Evolutionary conservation across 176 grass and related monocot genomes (phyloP).

Genomic region (Tuctoria greenei): DNA sequence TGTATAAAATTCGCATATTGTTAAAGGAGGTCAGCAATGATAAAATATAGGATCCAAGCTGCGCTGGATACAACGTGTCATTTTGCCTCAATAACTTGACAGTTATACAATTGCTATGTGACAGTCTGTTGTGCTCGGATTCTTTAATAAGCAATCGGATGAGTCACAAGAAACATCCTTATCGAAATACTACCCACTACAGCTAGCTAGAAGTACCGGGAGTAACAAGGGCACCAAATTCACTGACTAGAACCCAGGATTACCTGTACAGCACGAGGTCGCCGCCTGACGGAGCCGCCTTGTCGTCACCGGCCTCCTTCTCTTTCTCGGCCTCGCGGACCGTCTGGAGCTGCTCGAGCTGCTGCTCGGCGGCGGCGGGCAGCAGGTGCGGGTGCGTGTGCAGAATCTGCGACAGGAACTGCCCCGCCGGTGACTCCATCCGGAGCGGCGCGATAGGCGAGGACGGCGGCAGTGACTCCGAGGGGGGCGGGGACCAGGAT

Average conservation of each 20-base stretch:
- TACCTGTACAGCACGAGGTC: constrained; percentile 96
- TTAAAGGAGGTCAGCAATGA: not conserved
- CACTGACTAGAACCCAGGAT: not conserved
- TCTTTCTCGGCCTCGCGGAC: constrained; percentile 47
- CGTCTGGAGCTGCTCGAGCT: constrained; percentile 91
- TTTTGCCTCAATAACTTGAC: constrained; percentile 13
- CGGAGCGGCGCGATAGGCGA: constrained; percentile 78
- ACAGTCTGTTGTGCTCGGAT: not conserved
- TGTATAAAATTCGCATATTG: not conserved
- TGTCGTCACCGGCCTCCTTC: constrained; percentile 47
- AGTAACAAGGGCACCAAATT: constrained; percentile 17
- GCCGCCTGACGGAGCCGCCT: constrained; percentile 49
- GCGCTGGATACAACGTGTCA: constrained; percentile 1
- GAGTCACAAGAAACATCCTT: constrained; percentile 1
- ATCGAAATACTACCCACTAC: not conserved
- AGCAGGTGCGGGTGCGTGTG: constrained; percentile 88
- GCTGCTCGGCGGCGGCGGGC: constrained; percentile 79
- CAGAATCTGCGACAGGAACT: constrained; percentile 88
- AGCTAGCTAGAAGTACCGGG: not conserved
- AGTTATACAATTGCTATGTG: constrained; percentile 16
- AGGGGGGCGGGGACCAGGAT: constrained; percentile 50
- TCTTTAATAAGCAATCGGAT: not conserved
- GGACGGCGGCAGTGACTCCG: constrained; percentile 45
- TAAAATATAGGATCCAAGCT: not conserved
- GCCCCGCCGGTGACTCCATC: constrained; percentile 83